Conservation (phyloP, 1,139 yeast genomes). For the Arxiozyma telluris region DNA sequence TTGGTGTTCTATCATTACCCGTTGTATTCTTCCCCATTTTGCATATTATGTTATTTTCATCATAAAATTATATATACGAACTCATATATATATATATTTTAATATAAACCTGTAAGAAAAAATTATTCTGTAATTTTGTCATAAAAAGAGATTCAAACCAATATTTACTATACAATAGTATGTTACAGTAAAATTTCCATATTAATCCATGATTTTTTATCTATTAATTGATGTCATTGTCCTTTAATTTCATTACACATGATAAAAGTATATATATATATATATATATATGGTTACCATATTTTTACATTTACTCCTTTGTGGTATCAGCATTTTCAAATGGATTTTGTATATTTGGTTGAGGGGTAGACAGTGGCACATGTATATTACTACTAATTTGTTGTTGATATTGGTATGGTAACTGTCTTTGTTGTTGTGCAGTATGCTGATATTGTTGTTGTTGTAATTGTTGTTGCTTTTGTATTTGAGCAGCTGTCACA, state of each 20-base stretch:
- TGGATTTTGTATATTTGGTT: constrained; percentile 18
- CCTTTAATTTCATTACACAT: no score
- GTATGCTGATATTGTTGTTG: constrained; percentile 20
- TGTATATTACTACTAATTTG: constrained; percentile 12
- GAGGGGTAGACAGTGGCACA: constrained; percentile 22
- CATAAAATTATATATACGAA: no score
- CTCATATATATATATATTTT: neutral
- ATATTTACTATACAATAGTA: no score
- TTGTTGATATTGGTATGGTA: constrained; percentile 18
- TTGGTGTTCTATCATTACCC: neutral
- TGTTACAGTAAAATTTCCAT: no score
- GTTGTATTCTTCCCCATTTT: neutral
- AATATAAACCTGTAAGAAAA: neutral
- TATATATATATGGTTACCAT: neutral
- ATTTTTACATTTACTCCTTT: neutral
- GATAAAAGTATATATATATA: neutral
- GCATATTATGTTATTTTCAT: neutral
- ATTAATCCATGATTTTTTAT: no score
- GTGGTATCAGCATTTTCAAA: constrained; percentile 13
- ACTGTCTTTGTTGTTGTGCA: constrained; percentile 18
- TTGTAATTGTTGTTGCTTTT: constrained; percentile 8
- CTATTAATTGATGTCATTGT: no score
- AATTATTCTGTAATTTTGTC: neutral
- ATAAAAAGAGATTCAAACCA: no score
- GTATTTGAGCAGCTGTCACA: constrained; percentile 14